phyloP scores from a whole-genome alignment of 495 filamentous ascomycete species.

The Glutinoglossum americanum region DNA sequence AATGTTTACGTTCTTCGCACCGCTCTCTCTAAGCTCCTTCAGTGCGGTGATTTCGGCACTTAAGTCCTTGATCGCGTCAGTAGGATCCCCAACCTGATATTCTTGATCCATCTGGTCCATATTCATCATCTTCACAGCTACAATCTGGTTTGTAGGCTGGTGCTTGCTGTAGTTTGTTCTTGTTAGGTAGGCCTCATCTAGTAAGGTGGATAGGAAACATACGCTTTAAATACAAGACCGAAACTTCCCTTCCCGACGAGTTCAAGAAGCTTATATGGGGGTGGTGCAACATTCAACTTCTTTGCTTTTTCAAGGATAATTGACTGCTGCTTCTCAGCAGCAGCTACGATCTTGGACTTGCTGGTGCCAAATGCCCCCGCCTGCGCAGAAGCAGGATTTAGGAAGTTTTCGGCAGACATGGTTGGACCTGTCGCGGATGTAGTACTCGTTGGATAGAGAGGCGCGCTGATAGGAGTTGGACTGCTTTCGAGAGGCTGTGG shows the following conservation, averaged over 20 bases:
- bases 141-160: slow-evolving; percentile 36
- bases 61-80: slow-evolving; percentile 63
- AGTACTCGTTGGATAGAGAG: not conserved
- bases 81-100: slow-evolving; percentile 25
- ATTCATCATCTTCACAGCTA: slow-evolving; percentile 90
- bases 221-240: slow-evolving; percentile 83
- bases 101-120: slow-evolving; percentile 66
- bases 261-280: slow-evolving; percentile 60
- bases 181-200: not conserved
- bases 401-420: not conserved
- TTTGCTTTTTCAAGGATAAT: not conserved
- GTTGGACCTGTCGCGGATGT: not conserved
- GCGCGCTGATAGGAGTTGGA: not conserved
- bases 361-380: not conserved
- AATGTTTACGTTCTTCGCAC: slow-evolving; percentile 77
- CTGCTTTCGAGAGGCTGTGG: not conserved
- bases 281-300: not conserved
- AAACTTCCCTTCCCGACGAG: slow-evolving; percentile 91
- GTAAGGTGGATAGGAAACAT: slow-evolving; percentile 7
- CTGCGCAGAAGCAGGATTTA: not conserved
- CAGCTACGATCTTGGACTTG: not conserved
- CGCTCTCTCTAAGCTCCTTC: slow-evolving; percentile 59
- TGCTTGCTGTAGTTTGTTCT: slow-evolving; percentile 18
- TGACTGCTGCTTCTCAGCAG: slow-evolving; percentile 2
- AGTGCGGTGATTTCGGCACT: slow-evolving; percentile 77